phyloP scores from a whole-genome alignment of 1,139 yeast genomes.

The Yamadazyma oceani region DNA sequence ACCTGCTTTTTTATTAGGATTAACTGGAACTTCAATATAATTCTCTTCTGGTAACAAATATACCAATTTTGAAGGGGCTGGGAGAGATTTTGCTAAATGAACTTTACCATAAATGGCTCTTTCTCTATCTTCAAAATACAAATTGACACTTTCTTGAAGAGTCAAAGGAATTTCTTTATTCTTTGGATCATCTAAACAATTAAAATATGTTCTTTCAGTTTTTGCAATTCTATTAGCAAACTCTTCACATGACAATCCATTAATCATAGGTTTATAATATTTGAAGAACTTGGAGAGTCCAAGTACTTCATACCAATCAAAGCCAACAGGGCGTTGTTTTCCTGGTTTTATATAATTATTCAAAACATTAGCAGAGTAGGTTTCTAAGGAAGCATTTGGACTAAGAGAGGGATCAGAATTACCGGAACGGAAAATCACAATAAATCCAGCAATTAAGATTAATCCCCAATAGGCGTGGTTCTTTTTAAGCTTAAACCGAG shows the following conservation, averaged over 20 bases:
- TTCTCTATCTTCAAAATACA: slow-evolving; percentile 11
- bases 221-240: slow-evolving; percentile 14
- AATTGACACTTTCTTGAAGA: slow-evolving; percentile 13
- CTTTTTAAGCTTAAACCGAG: too few relatives aligned
- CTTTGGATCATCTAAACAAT: slow-evolving; percentile 17
- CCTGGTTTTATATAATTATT: neutral
- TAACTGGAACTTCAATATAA: slow-evolving; percentile 11
- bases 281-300: slow-evolving; percentile 10
- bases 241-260: slow-evolving; percentile 14
- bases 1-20: slow-evolving; percentile 1
- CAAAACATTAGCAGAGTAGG: slow-evolving; percentile 1
- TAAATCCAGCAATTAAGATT: too few relatives aligned
- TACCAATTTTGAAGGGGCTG: slow-evolving; percentile 15
- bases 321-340: slow-evolving; percentile 8
- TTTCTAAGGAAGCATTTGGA: neutral
- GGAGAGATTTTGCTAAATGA: slow-evolving; percentile 12
- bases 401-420: neutral
- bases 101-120: slow-evolving; percentile 14
- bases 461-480: too few relatives aligned
- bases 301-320: slow-evolving; percentile 16
- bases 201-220: slow-evolving; percentile 13
- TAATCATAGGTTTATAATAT: slow-evolving; percentile 6
- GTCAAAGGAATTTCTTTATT: slow-evolving; percentile 11
- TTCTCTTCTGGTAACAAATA: slow-evolving; percentile 15
- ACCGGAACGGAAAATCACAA: too few relatives aligned